These are phyloP conservation scores for Pseudogymnoascus pannorum DNA, from an alignment of 2,329 filamentous ascomycete genomes.

Conservation along the genomic window DNA sequence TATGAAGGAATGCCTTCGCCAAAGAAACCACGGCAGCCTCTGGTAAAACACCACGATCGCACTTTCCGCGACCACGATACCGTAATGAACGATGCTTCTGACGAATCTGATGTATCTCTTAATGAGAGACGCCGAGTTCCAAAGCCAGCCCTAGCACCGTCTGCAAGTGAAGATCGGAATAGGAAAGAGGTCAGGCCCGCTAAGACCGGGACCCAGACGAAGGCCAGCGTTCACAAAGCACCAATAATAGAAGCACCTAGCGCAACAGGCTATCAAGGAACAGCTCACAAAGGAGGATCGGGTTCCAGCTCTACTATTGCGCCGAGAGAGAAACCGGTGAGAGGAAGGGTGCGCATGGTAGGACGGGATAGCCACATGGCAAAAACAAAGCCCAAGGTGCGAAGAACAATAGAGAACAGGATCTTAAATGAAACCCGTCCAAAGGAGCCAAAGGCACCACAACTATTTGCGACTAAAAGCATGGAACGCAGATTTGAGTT, in stretches of 20 bases:
- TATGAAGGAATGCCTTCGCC: conserved; percentile 9
- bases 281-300: conserved; percentile 16
- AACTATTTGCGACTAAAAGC: neutral
- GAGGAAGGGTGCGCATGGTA: neutral
- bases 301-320: neutral
- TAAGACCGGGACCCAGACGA: neutral
- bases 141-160: neutral
- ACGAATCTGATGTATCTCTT: neutral
- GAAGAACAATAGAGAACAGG: neutral
- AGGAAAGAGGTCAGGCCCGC: neutral
- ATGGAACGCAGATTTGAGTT: neutral
- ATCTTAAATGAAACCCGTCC: neutral
- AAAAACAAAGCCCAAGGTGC: neutral
- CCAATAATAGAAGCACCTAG: conserved; percentile 11
- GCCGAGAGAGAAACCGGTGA: neutral
- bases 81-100: neutral
- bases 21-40: conserved; percentile 12
- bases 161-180: neutral
- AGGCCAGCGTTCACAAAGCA: neutral
- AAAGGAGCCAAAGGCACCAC: neutral
- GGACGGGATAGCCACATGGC: neutral
- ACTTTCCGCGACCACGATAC: neutral
- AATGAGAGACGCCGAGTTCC: neutral
- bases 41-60: neutral
- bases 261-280: conserved; percentile 24